Evolutionary conservation across 371 early-diverging fungal genomes (phyloP).

Genomic region (Mortierella sp.): DNA sequence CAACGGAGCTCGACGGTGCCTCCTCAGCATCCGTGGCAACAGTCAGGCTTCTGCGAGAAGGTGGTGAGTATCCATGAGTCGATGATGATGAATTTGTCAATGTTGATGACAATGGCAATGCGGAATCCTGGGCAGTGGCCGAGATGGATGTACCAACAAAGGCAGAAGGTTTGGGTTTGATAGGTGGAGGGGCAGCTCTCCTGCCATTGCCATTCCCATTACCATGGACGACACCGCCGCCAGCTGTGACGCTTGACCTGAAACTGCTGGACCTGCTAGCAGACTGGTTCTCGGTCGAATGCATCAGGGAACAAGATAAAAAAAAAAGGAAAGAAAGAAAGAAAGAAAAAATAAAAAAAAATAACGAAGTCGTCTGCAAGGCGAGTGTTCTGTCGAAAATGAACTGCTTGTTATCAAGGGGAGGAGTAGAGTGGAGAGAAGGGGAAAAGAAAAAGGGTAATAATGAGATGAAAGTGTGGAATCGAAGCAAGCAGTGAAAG

Average conservation of each 20-base stretch:
- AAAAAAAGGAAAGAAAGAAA: not conserved
- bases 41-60: slow-evolving; percentile 8
- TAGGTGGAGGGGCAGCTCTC: slow-evolving; percentile 37
- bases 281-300: not conserved
- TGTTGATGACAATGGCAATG: not conserved
- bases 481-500: too few species aligned
- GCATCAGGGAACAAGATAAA: not conserved
- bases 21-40: slow-evolving; percentile 23
- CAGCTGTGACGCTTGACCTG: not conserved
- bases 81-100: not conserved
- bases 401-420: too few species aligned
- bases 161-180: slow-evolving; percentile 38
- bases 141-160: slow-evolving; percentile 16
- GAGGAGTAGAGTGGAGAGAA: slow-evolving; percentile 1
- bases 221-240: not conserved
- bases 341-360: not conserved
- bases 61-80: not conserved
- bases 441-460: too few species aligned
- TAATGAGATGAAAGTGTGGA: too few species aligned
- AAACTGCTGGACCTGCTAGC: not conserved
- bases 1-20: slow-evolving; percentile 32
- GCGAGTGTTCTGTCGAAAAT: too few species aligned
- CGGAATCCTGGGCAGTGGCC: not conserved
- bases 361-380: not conserved
- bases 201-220: slow-evolving; percentile 22